A percentile compares a stretch with the other conserved stretches of the same genome.
Evolutionary conservation across 139 green algal genomes (phyloP).

Genomic region (Chlamydomonas schloesseri): DNA sequence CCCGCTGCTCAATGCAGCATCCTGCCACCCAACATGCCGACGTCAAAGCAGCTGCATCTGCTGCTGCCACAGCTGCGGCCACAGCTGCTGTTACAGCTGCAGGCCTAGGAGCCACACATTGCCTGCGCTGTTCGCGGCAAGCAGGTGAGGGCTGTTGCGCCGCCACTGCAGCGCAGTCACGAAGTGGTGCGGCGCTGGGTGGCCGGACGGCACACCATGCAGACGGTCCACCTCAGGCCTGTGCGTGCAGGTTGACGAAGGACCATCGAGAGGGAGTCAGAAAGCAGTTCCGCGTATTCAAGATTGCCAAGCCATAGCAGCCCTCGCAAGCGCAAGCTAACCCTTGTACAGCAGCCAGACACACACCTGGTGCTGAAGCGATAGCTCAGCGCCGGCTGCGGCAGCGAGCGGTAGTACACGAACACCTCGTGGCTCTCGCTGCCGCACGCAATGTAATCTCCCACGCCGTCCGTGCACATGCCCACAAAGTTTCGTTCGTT

Average conservation of each 20-base stretch:
- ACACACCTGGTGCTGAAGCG: neutral
- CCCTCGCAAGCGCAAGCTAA: too few species aligned
- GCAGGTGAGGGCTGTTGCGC: conserved; percentile 43
- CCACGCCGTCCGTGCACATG: conserved; percentile 65
- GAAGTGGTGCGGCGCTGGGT: conserved; percentile 42
- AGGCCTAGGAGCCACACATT: conserved; percentile 55
- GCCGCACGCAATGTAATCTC: conserved; percentile 87
- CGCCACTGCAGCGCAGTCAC: conserved; percentile 63
- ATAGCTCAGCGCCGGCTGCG: conserved; percentile 32
- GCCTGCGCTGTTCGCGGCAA: conserved; percentile 63
- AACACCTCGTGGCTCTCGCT: conserved; percentile 78
- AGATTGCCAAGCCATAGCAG: too few species aligned
- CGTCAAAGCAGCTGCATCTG: too few species aligned
- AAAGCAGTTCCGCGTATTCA: too few species aligned
- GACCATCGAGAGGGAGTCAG: too few species aligned
- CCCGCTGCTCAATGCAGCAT: too few species aligned
- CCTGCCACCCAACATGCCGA: too few species aligned
- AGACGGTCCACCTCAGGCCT: too few species aligned
- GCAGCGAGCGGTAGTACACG: conserved; percentile 57
- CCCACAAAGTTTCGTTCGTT: conserved; percentile 99
- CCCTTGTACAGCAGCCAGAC: neutral
- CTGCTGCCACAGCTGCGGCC: too few species aligned
- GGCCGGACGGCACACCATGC: too few species aligned
- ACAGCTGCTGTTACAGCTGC: conserved; percentile 18
- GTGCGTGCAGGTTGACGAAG: too few species aligned